Conservation (phyloP, 768 basidiomycete genomes). For the Pulveroboletus sp. region DNA sequence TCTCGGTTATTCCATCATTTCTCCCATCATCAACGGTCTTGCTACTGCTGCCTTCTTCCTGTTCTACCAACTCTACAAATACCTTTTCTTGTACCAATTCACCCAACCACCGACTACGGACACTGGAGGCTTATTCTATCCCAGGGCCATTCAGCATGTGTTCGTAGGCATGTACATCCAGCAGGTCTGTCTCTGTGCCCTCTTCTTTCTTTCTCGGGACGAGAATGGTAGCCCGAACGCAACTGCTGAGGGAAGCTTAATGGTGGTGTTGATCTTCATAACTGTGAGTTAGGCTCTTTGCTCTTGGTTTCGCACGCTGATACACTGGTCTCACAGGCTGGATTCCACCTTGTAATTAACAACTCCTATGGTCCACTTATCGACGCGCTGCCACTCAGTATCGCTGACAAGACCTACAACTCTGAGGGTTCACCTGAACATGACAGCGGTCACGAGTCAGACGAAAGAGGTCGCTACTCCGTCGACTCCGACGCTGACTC, state of each 20-base stretch:
- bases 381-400: constrained; percentile 67
- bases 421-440: constrained; percentile 6
- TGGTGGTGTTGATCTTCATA: constrained; percentile 78
- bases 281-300: constrained; percentile 50
- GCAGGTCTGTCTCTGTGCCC: constrained; percentile 74
- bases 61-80: constrained; percentile 82
- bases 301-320: not conserved
- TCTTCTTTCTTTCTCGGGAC: constrained; percentile 85
- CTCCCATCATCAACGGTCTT: constrained; percentile 91
- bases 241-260: constrained; percentile 70
- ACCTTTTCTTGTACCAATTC: constrained; percentile 76
- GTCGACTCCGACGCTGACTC: constrained; percentile 3
- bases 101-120: constrained; percentile 66
- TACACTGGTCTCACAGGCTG: constrained; percentile 33
- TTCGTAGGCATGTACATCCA: constrained; percentile 94
- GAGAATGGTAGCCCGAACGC: constrained; percentile 49
- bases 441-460: constrained; percentile 3
- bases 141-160: constrained; percentile 86
- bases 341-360: constrained; percentile 69
- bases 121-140: constrained; percentile 94
- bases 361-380: constrained; percentile 79
- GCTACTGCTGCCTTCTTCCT: constrained; percentile 76
- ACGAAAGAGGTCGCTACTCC: constrained; percentile 14
- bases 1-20: constrained; percentile 80
- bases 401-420: constrained; percentile 64